phyloP scores from a whole-genome alignment of 2,329 filamentous ascomycete species.

The Aspergillus chevalieri region DNA sequence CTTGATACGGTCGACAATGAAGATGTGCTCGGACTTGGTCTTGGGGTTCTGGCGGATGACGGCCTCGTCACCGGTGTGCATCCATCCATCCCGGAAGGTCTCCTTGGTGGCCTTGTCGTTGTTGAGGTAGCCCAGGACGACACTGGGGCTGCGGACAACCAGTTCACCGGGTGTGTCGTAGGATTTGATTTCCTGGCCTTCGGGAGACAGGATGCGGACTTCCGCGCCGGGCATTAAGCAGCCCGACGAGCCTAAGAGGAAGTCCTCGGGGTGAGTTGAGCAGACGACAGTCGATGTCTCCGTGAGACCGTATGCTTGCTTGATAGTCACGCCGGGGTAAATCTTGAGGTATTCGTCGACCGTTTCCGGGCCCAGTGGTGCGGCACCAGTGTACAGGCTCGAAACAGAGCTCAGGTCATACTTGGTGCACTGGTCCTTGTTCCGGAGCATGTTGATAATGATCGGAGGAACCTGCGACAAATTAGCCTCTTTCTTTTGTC shows the following conservation, averaged over 20 bases:
- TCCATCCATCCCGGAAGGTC: constrained; percentile 74
- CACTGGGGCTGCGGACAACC: constrained; percentile 67
- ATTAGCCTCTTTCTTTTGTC: background rate
- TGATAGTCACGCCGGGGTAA: constrained; percentile 60
- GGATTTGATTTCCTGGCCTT: constrained; percentile 64
- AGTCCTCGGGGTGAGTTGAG: constrained; percentile 52
- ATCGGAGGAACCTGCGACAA: constrained; percentile 64
- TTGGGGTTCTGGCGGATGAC: constrained; percentile 57
- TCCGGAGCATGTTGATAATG: constrained; percentile 68
- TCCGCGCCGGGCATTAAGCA: constrained; percentile 60
- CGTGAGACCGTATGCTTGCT: constrained; percentile 73
- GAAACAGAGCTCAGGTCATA: constrained; percentile 66
- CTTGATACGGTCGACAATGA: constrained; percentile 77
- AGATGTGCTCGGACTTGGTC: constrained; percentile 68
- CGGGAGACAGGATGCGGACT: constrained; percentile 60
- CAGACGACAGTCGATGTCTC: constrained; percentile 68
- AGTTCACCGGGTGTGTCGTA: constrained; percentile 76
- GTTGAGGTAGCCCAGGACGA: constrained; percentile 78
- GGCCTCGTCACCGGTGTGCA: constrained; percentile 81
- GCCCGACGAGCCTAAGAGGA: constrained; percentile 66
- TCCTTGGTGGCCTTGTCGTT: constrained; percentile 77
- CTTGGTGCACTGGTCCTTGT: constrained; percentile 53
- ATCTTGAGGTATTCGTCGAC: constrained; percentile 56
- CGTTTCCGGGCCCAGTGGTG: constrained; percentile 69
- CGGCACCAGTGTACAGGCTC: constrained; percentile 66